Base-by-base conservation (phyloP, 116 monocot genomes). In the Iris pallida region DNA sequence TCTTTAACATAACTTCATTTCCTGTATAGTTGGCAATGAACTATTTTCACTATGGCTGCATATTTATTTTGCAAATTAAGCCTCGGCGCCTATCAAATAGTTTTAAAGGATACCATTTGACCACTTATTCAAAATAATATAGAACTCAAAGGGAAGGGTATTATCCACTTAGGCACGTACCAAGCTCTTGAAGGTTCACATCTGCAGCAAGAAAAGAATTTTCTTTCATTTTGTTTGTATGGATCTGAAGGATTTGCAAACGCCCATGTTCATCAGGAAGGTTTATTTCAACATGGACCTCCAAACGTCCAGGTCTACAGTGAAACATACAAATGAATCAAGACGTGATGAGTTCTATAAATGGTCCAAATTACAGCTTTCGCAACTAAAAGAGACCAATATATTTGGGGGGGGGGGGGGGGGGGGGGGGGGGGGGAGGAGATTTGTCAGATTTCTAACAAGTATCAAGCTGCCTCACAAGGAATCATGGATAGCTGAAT, bases 221-320 rank as follows among this genome's bases (percentile, higher is more conserved):
- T 68, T 98, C 98, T 84, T 88, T 92, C 98, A 98, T 90, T 73
- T 84, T 93, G 59, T 76, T 98, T 46, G 98, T 98, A 66, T 98
- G 98, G 65, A 98, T 98, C 69, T 90, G 90, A 68, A 98, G 88
- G 71, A 98, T 98, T 70, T 98, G 92, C 48, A 98, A 73, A 57
- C 98, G 98, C 43, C 98, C 98, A 82, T 90, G 88, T 88, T 98
- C 93, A 88, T 98, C 98, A 63, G 98, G 98, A 13, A 98, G 87
- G 76, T 80, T 92, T 51, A 98, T 93, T 75, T 98, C 98, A 63
- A 98, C 86, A 80, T 88, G 98, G 74, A 98, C 93, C 74, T 98
- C 98, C 85, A 98, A 78, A n/a, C 98, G 87, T 75, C 98, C 98
- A 76, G 98, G 98, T 76, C 98, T 98, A 64, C 41, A 80, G 40